A percentile compares a stretch with the other conserved stretches of the same genome.
phyloP scores from a whole-genome alignment of 148 eudicot genomes.

The Suaeda aralocaspica region DNA sequence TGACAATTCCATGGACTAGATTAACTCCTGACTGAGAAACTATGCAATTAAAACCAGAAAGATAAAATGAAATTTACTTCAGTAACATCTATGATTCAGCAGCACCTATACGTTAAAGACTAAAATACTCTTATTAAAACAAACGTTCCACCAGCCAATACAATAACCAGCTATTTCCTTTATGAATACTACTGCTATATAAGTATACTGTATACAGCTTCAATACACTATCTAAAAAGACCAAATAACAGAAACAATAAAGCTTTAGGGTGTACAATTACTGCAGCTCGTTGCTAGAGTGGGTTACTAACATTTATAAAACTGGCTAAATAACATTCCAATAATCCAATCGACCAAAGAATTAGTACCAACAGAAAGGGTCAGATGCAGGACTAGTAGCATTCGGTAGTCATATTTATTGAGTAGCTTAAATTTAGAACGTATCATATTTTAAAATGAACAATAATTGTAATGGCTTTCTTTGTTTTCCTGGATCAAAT shows the following conservation, averaged over 20 bases:
- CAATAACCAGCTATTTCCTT: not conserved
- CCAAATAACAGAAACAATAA: not conserved
- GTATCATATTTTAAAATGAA: not conserved
- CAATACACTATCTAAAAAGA: not conserved
- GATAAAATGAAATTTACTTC: not conserved
- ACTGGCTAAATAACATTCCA: not conserved
- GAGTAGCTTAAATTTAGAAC: too few relatives aligned
- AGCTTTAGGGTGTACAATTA: not conserved
- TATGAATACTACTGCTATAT: too few relatives aligned
- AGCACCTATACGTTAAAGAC: not conserved
- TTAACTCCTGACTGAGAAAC: slow-evolving; percentile 89
- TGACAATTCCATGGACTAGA: slow-evolving; percentile 86
- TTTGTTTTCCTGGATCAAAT: too few relatives aligned
- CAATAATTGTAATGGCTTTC: too few relatives aligned
- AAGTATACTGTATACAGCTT: too few relatives aligned
- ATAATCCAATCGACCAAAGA: too few relatives aligned
- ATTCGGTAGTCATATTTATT: not conserved
- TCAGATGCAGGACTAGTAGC: not conserved
- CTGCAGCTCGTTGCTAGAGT: not conserved
- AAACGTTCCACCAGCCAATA: not conserved
- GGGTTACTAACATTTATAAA: too few relatives aligned
- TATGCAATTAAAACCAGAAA: slow-evolving; percentile 19
- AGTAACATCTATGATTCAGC: not conserved
- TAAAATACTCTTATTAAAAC: not conserved
- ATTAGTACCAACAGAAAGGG: too few relatives aligned